A percentile compares a stretch with the other conserved stretches of the same genome.
These are phyloP conservation scores for Aspergillus alliaceus DNA, from an alignment of 2,329 filamentous ascomycete species.

Conservation along the genomic window DNA sequence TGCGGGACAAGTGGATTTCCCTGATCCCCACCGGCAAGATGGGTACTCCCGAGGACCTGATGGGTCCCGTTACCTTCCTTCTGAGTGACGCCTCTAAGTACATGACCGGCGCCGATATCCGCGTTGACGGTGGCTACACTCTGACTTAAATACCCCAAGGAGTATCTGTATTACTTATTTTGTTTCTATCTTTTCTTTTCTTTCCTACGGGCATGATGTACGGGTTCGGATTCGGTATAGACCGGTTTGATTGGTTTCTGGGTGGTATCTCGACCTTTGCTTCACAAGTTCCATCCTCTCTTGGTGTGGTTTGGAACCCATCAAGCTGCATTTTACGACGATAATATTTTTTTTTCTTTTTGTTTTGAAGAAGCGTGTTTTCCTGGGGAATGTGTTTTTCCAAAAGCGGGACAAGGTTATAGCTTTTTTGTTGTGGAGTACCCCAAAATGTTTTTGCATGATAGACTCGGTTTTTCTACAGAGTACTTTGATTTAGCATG, in stretches of 20 bases:
- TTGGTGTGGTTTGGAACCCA: background rate
- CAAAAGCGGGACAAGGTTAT: constrained; percentile 8
- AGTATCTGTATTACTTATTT: background rate
- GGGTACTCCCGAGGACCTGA: constrained; percentile 86
- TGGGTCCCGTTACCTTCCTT: constrained; percentile 87
- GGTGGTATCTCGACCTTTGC: background rate
- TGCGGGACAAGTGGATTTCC: constrained; percentile 86
- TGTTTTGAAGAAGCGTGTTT: constrained; percentile 6
- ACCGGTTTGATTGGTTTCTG: constrained; percentile 9
- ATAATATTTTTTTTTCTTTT: constrained; percentile 2
- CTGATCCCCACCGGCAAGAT: constrained; percentile 92
- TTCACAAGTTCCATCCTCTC: constrained; percentile 6
- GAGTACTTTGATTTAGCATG: constrained; percentile 9
- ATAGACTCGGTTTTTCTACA: constrained; percentile 11
- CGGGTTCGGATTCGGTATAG: constrained; percentile 12
- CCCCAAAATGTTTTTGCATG: constrained; percentile 2
- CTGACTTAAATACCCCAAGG: constrained; percentile 56
- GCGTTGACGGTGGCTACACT: constrained; percentile 89
- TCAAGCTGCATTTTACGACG: constrained; percentile 14
- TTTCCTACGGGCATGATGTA: constrained; percentile 12
- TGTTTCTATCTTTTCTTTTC: background rate
- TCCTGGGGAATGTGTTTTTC: background rate
- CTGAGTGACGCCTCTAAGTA: constrained; percentile 76
- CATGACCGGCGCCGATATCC: constrained; percentile 72
- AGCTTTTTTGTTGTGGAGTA: constrained; percentile 7